Base-by-base conservation (phyloP, 768 basidiomycete genomes). In the Leucocoprinus leucothites region DNA sequence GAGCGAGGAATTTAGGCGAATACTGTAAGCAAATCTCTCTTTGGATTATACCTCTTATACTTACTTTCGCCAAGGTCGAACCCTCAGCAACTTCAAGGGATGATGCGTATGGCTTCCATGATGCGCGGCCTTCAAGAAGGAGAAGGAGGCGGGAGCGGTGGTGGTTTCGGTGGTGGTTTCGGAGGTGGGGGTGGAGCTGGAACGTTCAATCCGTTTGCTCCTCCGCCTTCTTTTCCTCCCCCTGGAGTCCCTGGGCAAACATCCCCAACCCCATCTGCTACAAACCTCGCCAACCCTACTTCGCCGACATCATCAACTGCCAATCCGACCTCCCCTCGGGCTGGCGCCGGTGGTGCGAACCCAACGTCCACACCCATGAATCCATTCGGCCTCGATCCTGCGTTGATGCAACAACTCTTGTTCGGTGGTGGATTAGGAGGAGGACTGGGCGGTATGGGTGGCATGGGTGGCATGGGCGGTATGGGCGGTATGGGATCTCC, bases 41-140 rank as follows among this genome's bases (percentile, higher is more conserved):
- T 31, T 31, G 31, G 16, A 14, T 4, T 31, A 47, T 28, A 6
- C 46, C 28, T 3, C 26, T 13, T 13, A 19, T 28, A 18, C 1
- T 48, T 9, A 34, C 3, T 9, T 34, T 45, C 22, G 35, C 6
- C 36, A 45, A 86, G 85, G 38, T 82, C 91, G 4, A 88, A 93
- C 69, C 94, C 94, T 0, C 84, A 93, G 57, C 74, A 75, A 13
- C 75, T 96, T 58, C 85, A 86, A 57, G 74, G 76, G 48, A 88
- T 91, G 83, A 72, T 92, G 57, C 86, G 85, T 57, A 87, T 93
- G 86, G 81, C 87, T 3, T 64, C 74, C 44, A 65, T 75, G 67
- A 67, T 89, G 65, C 73, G 77, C 18, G 71, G 72, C 4, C 79
- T 79, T 11, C 60, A 66, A 4, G 71, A 71, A 1, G 60, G 11